phyloP scores from a whole-genome alignment of 2,329 filamentous ascomycete genomes.

The Trichoderma sp. region DNA sequence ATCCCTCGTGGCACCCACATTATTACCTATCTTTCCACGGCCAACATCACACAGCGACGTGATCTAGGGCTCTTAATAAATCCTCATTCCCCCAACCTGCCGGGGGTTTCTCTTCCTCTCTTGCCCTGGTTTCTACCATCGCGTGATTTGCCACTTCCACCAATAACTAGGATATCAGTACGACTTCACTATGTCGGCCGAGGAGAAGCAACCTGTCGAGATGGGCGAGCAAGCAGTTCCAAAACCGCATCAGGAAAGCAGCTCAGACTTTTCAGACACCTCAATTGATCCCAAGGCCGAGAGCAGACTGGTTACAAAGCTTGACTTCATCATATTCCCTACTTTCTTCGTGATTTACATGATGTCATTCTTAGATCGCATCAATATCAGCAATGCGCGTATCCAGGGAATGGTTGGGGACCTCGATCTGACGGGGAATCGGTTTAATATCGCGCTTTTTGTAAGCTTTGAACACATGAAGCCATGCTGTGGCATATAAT shows the following conservation, averaged over 20 bases:
- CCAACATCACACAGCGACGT: neutral
- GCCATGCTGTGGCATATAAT: neutral
- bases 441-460: slow-evolving; percentile 44
- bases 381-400: slow-evolving; percentile 47
- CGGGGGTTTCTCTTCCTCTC: neutral
- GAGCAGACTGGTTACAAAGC: slow-evolving; percentile 38
- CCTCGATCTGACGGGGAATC: slow-evolving; percentile 39
- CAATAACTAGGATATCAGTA: neutral
- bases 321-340: slow-evolving; percentile 41
- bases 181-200: neutral
- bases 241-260: neutral
- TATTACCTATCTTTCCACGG: neutral
- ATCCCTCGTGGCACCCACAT: neutral
- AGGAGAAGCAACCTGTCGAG: neutral
- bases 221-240: neutral
- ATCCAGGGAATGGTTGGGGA: slow-evolving; percentile 44
- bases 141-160: neutral
- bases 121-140: neutral
- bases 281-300: slow-evolving; percentile 34
- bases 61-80: neutral
- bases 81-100: neutral
- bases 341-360: slow-evolving; percentile 41
- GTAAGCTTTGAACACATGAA: slow-evolving; percentile 21
- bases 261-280: slow-evolving; percentile 2
- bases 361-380: slow-evolving; percentile 30